phyloP scores from a whole-genome alignment of 176 grass and related monocot genomes.

The Bothriochloa decipiens region DNA sequence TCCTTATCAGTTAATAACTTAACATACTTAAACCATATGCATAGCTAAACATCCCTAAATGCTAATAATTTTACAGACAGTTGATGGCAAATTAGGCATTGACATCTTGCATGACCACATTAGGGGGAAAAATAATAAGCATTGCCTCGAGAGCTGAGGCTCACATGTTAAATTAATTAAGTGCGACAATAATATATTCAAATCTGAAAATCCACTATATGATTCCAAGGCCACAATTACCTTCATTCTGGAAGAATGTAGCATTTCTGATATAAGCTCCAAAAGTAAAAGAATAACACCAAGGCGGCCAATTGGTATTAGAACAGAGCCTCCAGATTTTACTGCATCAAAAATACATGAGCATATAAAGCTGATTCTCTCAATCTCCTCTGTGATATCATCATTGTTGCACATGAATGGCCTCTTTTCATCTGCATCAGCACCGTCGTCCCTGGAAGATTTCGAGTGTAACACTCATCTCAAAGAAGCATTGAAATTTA shows the following conservation, averaged over 20 bases:
- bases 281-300: slow-evolving; percentile 66
- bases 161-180: slow-evolving; percentile 26
- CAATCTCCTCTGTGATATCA: slow-evolving; percentile 78
- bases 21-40: slow-evolving; percentile 16
- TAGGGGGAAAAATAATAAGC: neutral
- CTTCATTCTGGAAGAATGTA: slow-evolving; percentile 62
- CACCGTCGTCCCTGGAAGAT: slow-evolving; percentile 43
- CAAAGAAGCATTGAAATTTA: slow-evolving; percentile 22
- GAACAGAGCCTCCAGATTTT: slow-evolving; percentile 80
- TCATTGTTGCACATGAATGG: slow-evolving; percentile 53
- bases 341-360: slow-evolving; percentile 75
- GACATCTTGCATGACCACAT: slow-evolving; percentile 11
- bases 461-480: slow-evolving; percentile 6
- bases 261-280: slow-evolving; percentile 64
- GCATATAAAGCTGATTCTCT: slow-evolving; percentile 79
- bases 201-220: slow-evolving; percentile 4
- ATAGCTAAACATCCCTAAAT: slow-evolving; percentile 19
- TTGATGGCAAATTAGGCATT: slow-evolving; percentile 9
- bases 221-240: slow-evolving; percentile 37
- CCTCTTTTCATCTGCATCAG: slow-evolving; percentile 45
- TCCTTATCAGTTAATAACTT: slow-evolving; percentile 7
- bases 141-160: neutral
- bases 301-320: slow-evolving; percentile 68
- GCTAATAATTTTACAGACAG: neutral
- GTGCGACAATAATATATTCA: neutral